Evolutionary conservation across 441 rosid species (phyloP).

Genomic region (Euphorbia schlechtendalii): DNA sequence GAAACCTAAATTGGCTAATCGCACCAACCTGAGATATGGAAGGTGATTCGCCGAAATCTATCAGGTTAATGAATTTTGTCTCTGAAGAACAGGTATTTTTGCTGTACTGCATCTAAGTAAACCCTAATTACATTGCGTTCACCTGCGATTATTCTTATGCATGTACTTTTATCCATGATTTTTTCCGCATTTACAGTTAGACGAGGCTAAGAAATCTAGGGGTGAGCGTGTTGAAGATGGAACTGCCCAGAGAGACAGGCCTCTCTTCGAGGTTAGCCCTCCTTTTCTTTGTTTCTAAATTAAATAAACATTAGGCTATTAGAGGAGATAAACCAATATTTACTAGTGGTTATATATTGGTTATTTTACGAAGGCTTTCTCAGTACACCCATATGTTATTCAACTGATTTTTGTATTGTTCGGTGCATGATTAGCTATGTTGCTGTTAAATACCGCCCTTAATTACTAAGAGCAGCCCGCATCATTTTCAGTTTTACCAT

Average conservation of each 20-base stretch:
- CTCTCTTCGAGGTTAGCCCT: constrained; percentile 62
- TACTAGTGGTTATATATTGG: neutral
- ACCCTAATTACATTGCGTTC: constrained; percentile 21
- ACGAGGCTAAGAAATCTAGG: constrained; percentile 72
- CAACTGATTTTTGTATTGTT: neutral
- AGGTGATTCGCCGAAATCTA: constrained; percentile 47
- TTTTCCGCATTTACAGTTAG: constrained; percentile 39
- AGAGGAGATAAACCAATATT: neutral
- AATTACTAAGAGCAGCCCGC: no score
- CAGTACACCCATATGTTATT: neutral
- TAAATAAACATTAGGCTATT: neutral
- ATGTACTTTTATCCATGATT: neutral
- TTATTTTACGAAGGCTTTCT: neutral
- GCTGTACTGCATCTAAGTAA: constrained; percentile 13
- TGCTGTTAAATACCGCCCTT: no score
- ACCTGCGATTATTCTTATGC: neutral
- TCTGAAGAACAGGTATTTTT: constrained; percentile 69
- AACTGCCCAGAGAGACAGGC: constrained; percentile 86
- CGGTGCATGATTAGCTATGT: neutral
- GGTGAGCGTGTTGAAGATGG: constrained; percentile 96
- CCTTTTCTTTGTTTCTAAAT: neutral
- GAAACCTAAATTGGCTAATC: constrained; percentile 1
- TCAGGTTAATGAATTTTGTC: constrained; percentile 72
- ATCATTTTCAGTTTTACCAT: no score
- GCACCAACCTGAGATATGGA: constrained; percentile 31